These are phyloP conservation scores for Entomortierella beljakovae DNA, from an alignment of 192 early-diverging fungal genomes.

Conservation along the genomic window DNA sequence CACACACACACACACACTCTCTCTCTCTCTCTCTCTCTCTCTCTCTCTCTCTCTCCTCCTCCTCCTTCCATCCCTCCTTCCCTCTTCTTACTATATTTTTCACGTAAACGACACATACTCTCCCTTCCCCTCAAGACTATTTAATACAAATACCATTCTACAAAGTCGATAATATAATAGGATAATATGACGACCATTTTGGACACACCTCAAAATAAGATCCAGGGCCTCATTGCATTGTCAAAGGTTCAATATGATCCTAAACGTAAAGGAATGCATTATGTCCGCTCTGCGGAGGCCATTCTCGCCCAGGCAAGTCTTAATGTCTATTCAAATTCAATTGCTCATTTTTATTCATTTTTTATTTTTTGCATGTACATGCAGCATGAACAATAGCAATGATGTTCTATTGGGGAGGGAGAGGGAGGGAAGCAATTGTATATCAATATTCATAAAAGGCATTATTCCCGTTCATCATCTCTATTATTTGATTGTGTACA, in stretches of 20 bases:
- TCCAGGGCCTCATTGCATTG: slow-evolving; percentile 23
- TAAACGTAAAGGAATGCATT: slow-evolving; percentile 16
- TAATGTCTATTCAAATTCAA: background rate
- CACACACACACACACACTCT: background rate
- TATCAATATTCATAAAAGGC: no score
- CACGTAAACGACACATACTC: background rate
- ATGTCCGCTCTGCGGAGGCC: slow-evolving; percentile 38
- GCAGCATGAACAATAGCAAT: no score
- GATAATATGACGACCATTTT: slow-evolving; percentile 25
- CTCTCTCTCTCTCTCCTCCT: background rate
- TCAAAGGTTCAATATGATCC: slow-evolving; percentile 30
- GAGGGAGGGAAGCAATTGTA: no score
- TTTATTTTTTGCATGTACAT: background rate
- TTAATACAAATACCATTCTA: background rate
- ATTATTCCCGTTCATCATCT: no score
- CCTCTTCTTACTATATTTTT: background rate
- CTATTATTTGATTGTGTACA: no score
- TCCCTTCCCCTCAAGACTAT: background rate
- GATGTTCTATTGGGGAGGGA: no score
- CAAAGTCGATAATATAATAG: no score
- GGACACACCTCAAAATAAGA: slow-evolving; percentile 49
- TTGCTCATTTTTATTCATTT: background rate
- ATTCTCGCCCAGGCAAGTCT: slow-evolving; percentile 35
- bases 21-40: background rate
- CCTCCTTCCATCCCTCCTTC: no score